Base-by-base conservation (phyloP, 257 asterid genomes). In the Dorcoceras hygrometricum region DNA sequence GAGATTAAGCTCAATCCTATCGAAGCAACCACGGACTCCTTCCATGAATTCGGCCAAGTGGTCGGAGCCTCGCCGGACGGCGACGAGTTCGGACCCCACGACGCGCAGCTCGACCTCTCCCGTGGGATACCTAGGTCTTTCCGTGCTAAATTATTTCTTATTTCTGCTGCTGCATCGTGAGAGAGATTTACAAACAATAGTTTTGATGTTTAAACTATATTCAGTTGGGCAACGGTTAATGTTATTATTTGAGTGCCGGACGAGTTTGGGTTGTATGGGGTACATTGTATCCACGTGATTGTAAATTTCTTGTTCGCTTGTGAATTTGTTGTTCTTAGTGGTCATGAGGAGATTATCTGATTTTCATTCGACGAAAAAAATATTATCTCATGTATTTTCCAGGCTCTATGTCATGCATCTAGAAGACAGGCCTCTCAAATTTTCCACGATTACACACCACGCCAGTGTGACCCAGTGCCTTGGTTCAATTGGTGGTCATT, bases 401-500 rank as follows among this genome's bases (percentile, higher is more conserved):
- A 88, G 89, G 86, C 82, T 93, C 56, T 93, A 90, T 75, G 76
- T 93, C 69, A 90, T 93, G 98, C 88, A 78, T 71, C 81, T 93
- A 1, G 76, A 88, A 79, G 86, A 73, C 32, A 67, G 90, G 67
- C 75, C 84, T 5, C 91, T 86, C 63, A 51, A 66, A 59, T 93
- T 93, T 67, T 87, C 96, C 5, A 73, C 60, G 3, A 88, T 93
- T 55, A 90, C 97, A 2, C 97, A 90, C 78, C 98, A 93, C 25
- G 96, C 98, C 20, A 79, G 78, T 39, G 97, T 88, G 48, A 90
- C 98, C 4, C 98, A 93, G 59, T 93, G 98, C 76, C 81, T 93
- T 12, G 98, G 98, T 62, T 85, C 98, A 10, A 78, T 90, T 18
- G 91, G 95, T 25, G 92, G 87, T 66, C 83, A 77, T 56, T 85